These are phyloP conservation scores for Paecilomyces formosus DNA, from an alignment of 2,329 filamentous ascomycete genomes.

Conservation along the genomic window DNA sequence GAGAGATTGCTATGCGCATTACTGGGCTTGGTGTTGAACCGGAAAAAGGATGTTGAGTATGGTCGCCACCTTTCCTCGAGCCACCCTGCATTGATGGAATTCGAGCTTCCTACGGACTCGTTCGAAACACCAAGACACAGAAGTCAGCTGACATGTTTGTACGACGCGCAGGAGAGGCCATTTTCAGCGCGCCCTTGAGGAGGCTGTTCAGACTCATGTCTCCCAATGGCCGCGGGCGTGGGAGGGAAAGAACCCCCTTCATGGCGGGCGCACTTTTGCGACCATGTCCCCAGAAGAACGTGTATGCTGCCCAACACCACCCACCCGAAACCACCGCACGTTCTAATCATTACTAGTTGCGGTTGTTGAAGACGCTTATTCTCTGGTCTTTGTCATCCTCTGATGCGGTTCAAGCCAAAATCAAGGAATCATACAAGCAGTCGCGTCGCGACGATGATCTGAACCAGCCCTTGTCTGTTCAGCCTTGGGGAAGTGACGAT, in stretches of 20 bases:
- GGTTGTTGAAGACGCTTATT: slow-evolving; percentile 71
- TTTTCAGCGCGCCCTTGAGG: slow-evolving; percentile 86
- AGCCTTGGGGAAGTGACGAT: slow-evolving; percentile 83
- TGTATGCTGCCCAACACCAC: slow-evolving; percentile 45
- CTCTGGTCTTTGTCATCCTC: slow-evolving; percentile 88
- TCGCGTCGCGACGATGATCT: slow-evolving; percentile 67
- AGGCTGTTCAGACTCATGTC: slow-evolving; percentile 78
- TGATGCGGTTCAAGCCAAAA: slow-evolving; percentile 69
- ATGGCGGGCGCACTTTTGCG: slow-evolving; percentile 71
- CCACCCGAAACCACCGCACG: slow-evolving; percentile 1
- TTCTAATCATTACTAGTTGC: slow-evolving; percentile 52
- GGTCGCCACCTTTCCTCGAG: slow-evolving; percentile 32
- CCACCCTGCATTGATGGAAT: not conserved
- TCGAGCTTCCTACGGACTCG: not conserved
- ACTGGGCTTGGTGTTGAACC: slow-evolving; percentile 80
- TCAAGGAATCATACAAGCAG: slow-evolving; percentile 85
- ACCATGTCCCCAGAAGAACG: slow-evolving; percentile 74
- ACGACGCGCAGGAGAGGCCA: slow-evolving; percentile 65
- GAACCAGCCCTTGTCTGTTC: slow-evolving; percentile 83
- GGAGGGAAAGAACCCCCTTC: slow-evolving; percentile 75
- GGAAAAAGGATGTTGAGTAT: slow-evolving; percentile 98
- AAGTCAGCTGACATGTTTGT: slow-evolving; percentile 21
- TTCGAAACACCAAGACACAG: not conserved
- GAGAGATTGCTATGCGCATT: slow-evolving; percentile 87
- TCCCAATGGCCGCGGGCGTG: slow-evolving; percentile 82